Percentiles rank a stretch among this genome's conserved stretches.
Evolutionary conservation across 768 basidiomycete species (phyloP).

Genomic region (Tulasnella sp.): DNA sequence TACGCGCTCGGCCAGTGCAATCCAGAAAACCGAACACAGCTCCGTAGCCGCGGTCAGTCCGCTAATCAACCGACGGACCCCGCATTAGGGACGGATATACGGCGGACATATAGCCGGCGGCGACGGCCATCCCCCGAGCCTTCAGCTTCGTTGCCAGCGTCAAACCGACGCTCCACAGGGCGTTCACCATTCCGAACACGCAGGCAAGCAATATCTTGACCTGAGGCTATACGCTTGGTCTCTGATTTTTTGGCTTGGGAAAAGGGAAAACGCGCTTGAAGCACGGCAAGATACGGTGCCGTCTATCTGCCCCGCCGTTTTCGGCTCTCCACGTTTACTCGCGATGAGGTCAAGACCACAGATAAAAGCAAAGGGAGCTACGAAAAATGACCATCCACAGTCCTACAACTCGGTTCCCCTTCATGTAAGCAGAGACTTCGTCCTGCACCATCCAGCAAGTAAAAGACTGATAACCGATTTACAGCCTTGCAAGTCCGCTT

Average conservation of each 20-base stretch:
- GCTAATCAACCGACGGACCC: neutral
- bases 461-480: neutral
- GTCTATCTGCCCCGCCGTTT: neutral
- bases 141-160: neutral
- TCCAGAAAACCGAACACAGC: neutral
- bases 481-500: neutral
- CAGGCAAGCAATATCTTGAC: neutral
- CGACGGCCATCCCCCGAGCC: neutral
- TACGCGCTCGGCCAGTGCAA: neutral
- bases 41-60: neutral
- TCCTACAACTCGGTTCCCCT: neutral
- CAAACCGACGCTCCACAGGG: slow-evolving; percentile 1
- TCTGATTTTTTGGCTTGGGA: neutral
- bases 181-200: neutral
- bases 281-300: neutral
- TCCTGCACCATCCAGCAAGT: neutral
- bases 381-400: neutral
- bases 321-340: neutral
- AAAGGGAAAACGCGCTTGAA: neutral
- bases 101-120: slow-evolving; percentile 3
- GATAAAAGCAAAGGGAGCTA: neutral
- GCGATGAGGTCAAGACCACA: neutral
- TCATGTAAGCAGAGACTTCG: neutral
- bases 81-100: neutral
- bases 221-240: neutral